Evolutionary conservation across 2,329 filamentous ascomycete species (phyloP).

Genomic region (Colletotrichum abscissum): DNA sequence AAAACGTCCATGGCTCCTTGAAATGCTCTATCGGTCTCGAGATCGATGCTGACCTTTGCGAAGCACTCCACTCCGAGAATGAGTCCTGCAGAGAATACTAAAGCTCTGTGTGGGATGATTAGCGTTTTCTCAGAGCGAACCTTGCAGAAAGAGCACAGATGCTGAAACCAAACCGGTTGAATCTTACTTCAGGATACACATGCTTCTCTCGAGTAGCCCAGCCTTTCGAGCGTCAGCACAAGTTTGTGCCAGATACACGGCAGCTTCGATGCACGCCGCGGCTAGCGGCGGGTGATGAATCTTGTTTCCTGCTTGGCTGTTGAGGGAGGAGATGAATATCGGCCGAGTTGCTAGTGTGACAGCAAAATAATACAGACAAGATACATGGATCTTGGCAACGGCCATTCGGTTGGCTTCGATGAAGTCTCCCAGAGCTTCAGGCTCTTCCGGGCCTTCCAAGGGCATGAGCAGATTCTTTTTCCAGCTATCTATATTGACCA

Average conservation of each 20-base stretch:
- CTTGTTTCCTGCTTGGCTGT: background rate
- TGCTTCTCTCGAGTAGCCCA: background rate
- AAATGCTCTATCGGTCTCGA: background rate
- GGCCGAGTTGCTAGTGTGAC: constrained; percentile 65
- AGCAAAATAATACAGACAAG: constrained; percentile 69
- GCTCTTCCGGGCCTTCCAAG: background rate
- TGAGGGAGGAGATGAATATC: background rate
- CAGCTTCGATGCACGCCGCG: background rate
- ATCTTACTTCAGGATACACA: background rate
- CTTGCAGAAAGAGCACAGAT: background rate
- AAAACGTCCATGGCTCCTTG: background rate
- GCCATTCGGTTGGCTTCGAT: constrained; percentile 40
- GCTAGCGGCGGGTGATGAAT: background rate
- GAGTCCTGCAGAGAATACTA: background rate
- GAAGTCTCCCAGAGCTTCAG: background rate
- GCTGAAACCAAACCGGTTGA: background rate
- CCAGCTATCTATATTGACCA: background rate
- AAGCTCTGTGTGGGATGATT: background rate
- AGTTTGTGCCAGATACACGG: background rate
- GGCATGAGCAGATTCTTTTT: background rate
- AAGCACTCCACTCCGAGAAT: background rate
- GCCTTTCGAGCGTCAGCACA: background rate
- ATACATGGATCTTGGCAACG: constrained; percentile 64
- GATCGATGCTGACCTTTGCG: background rate
- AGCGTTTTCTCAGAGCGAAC: too few species aligned